phyloP scores from a whole-genome alignment of 177 flowering plant species.

The Vitis hybrid region DNA sequence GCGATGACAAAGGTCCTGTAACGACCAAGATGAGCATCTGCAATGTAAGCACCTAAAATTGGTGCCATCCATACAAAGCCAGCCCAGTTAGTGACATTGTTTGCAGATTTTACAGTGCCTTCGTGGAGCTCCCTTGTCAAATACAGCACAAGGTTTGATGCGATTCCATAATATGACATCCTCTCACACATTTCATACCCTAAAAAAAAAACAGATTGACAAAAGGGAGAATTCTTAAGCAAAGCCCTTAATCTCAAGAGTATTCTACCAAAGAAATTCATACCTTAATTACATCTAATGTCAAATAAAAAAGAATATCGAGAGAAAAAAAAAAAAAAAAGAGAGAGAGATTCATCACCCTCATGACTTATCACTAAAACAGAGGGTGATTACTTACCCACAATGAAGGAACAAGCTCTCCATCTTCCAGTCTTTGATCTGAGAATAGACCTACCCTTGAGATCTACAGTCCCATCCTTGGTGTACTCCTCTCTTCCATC shows the following conservation, averaged over 20 bases:
- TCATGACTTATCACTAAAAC: too few species aligned
- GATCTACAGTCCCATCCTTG: conserved; percentile 44
- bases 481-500: conserved; percentile 30
- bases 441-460: conserved; percentile 33
- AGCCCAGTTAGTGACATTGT: conserved; percentile 59
- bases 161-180: conserved; percentile 62
- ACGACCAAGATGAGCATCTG: conserved; percentile 64
- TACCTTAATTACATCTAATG: too few species aligned
- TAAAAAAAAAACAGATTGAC: background rate
- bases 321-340: too few species aligned
- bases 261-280: too few species aligned
- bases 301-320: too few species aligned
- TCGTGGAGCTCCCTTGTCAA: conserved; percentile 47
- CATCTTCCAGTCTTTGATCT: conserved; percentile 38
- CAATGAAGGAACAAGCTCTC: conserved; percentile 43
- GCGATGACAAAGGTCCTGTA: conserved; percentile 60
- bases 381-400: conserved; percentile 22
- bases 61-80: conserved; percentile 70
- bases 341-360: too few species aligned
- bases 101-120: conserved; percentile 55
- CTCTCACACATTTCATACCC: conserved; percentile 65
- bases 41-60: conserved; percentile 62
- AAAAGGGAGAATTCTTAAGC: background rate
- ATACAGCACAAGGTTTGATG: conserved; percentile 51
- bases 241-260: background rate